Base-by-base conservation (phyloP, 176 grass and related monocot genomes). In the Aegilops sharonensis region DNA sequence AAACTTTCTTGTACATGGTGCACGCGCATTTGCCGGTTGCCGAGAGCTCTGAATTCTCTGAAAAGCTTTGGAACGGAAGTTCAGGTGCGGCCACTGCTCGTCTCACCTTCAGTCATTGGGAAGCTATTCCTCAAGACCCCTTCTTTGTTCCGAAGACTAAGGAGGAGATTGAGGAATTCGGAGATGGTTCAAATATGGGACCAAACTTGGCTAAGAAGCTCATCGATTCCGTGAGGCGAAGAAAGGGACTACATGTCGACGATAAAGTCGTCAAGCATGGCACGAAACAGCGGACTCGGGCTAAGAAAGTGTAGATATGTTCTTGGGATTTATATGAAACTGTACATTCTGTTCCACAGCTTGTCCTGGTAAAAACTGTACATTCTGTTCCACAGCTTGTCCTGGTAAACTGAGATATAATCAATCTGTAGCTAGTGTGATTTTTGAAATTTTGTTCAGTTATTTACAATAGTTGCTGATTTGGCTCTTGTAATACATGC, bases 241-340 rank as follows among this genome's bases (percentile, higher is more conserved):
- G 93, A 78, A 98, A 98, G 79, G 95, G 95, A 11, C 80, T 98
- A 34, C 91, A 87, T 84, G 91, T 98, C 4, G 93, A 98, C 73
- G 91, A 98, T 77, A 95, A 98, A 79, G 95, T 95, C 36, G 95
- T 98, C n/a, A 89, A 98, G 64, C 93, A 95, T 71, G 95, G 93
- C 24, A 92, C 95, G 37, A 98, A 98, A 72, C 95, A 98, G 87
- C 86, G 95, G 83, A 95, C 95, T 13, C 91, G 93, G 12, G 90
- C 95, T 42, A 93, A 94, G 75, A 98, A 98, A 87, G 95, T 98
- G 42, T 98, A 87, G 89, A 56, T 84, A 8, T 45, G 7, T 71
- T 88, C 30, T 76, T 54, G 0, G 11, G 5, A 10, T 30, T 65
- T 21, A 32, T 14, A 56, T 14, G 15, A 70, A 79, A 36, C 15